Base-by-base conservation (phyloP, 139 green algal genomes). In the Chlamydomonas schloesseri region DNA sequence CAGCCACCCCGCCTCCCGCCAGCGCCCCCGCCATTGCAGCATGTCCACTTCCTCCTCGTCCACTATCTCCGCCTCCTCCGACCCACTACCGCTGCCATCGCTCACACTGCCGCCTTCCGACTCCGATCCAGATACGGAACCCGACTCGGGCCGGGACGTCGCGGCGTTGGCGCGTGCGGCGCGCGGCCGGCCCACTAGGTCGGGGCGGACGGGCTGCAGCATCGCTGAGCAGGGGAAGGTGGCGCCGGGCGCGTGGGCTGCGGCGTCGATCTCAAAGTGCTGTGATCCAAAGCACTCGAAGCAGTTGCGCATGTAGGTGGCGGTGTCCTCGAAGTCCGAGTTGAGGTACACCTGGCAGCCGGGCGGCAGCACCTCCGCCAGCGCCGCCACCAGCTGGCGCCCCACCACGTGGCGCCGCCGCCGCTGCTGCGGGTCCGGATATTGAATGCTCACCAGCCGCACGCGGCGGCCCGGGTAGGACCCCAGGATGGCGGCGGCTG, bases 391-490 rank as follows among this genome's bases (percentile, higher is more conserved):
- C 24, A 96, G 77, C 71, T 88, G n/a, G 31, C 80, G 75, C 84
- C 97, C 95, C 65, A 98, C 94, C 17, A 96, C 85, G 26, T 95
- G 87, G 33, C 94, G 87, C 87, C 97, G 96, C 69, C 91, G 85
- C 62, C 97, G 97, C 75, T 97, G 96, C 85, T 98, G 96, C 0
- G 96, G 96, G 81, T 98, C 96, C 2, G 95, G 95, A 86, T 95
- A 98, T 91, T 98, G 95, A 18, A 89, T 74, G 29, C 80, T 75
- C 36, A 98, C 75, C 31, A 86, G 78, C 70, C 64, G 28, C 20
- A 90, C 71, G 1, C 58, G 78, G 60, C 24, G 1, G 42, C 91
- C 94, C 20, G 94, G 94, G 88, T 96, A 97, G 33, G 62, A 87
- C 0, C 64, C 53, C 69, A 97, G 86, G 62, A 96, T 88, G 72